These are phyloP conservation scores for Ophiostoma fasciatum DNA, from an alignment of 2,329 filamentous ascomycete species.

Conservation along the genomic window DNA sequence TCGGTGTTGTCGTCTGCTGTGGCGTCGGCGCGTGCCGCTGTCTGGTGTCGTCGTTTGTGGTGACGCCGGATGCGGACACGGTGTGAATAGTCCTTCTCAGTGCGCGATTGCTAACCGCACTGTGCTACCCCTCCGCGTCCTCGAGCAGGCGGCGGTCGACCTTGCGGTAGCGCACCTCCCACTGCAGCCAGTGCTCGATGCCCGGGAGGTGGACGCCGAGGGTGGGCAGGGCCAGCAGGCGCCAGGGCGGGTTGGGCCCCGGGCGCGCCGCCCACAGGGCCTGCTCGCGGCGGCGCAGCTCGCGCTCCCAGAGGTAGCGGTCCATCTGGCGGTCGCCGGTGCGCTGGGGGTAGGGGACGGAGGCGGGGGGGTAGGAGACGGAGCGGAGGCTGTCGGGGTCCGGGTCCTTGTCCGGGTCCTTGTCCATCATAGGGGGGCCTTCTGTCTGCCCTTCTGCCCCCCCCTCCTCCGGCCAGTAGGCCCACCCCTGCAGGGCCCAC, in stretches of 20 bases:
- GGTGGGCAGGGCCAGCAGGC: constrained; percentile 38
- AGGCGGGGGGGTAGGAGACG: no score
- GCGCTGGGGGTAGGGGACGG: no score
- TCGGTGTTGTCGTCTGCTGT: no score
- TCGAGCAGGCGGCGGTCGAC: constrained; percentile 27
- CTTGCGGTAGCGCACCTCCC: constrained; percentile 34
- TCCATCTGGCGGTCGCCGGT: no score
- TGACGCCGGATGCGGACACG: no score
- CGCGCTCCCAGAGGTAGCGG: constrained; percentile 8
- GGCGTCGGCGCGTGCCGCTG: no score
- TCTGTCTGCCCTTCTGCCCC: no score
- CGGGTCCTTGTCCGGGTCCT: background rate
- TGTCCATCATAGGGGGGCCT: background rate
- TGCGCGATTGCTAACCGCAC: no score
- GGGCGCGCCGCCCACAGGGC: background rate
- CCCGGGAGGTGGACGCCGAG: constrained; percentile 32
- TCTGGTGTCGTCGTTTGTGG: no score
- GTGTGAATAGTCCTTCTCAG: no score
- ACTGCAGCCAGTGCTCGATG: constrained; percentile 32
- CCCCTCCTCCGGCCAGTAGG: constrained; percentile 14
- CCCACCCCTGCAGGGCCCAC: constrained; percentile 31
- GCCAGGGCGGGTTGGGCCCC: constrained; percentile 13
- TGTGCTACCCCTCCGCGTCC: no score
- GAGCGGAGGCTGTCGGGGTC: background rate
- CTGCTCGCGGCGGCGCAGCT: background rate